phyloP scores from a whole-genome alignment of 2,329 filamentous ascomycete species.

The Calonectria crousiana region DNA sequence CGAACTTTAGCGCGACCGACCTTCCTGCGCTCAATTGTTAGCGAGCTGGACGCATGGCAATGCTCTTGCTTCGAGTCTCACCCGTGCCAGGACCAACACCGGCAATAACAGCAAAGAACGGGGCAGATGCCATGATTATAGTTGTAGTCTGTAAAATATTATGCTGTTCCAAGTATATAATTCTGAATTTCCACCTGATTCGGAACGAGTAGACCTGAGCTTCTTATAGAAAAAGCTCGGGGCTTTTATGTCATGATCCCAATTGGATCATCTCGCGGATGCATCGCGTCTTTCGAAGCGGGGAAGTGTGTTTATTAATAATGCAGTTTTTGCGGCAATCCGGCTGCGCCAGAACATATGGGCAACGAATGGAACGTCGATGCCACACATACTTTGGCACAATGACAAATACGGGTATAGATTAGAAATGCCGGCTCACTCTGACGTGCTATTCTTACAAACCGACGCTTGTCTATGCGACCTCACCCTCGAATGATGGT shows the following conservation, averaged over 20 bases:
- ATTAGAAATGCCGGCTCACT: neutral
- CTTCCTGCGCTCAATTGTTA: conserved; percentile 49
- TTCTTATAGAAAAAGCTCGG: neutral
- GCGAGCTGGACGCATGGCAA: neutral
- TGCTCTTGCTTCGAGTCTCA: conserved; percentile 30
- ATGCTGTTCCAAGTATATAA: neutral
- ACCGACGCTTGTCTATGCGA: neutral
- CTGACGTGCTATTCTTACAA: neutral
- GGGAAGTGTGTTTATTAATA: conserved; percentile 12
- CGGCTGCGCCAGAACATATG: neutral
- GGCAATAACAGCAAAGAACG: conserved; percentile 75
- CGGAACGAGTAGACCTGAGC: neutral
- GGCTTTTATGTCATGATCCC: neutral
- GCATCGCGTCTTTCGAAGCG: conserved; percentile 21
- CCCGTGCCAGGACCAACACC: conserved; percentile 79
- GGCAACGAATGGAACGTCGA: neutral
- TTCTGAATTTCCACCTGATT: neutral
- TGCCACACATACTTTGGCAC: too few species aligned
- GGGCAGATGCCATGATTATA: conserved; percentile 34
- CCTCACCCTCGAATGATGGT: neutral
- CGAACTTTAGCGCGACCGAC: conserved; percentile 68
- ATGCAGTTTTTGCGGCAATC: neutral
- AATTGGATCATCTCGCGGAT: conserved; percentile 11
- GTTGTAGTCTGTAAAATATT: neutral
- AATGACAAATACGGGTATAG: conserved; percentile 9